These are phyloP conservation scores for Dactylis glomerata DNA, from an alignment of 176 grass and related monocot genomes.

Conservation along the genomic window DNA sequence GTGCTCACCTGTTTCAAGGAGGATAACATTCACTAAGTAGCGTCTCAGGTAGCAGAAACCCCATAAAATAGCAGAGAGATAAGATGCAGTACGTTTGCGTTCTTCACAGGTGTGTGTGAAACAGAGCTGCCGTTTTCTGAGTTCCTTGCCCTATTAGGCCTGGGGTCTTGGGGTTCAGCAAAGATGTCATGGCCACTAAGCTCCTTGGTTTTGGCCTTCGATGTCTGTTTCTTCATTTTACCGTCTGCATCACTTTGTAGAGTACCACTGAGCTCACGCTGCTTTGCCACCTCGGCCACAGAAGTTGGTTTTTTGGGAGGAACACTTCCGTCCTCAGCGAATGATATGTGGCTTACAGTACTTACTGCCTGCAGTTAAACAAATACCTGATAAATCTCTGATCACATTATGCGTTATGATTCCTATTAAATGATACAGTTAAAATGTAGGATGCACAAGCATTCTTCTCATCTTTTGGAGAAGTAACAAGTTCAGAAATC, in stretches of 20 bases:
- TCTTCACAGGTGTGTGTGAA: slow-evolving; percentile 39
- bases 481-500: neutral
- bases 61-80: neutral
- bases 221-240: slow-evolving; percentile 57
- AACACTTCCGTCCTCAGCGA: slow-evolving; percentile 62
- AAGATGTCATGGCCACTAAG: slow-evolving; percentile 80
- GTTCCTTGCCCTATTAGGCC: slow-evolving; percentile 37
- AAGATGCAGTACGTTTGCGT: slow-evolving; percentile 28
- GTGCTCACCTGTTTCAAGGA: slow-evolving; percentile 38
- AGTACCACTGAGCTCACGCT: slow-evolving; percentile 79
- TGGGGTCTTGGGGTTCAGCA: slow-evolving; percentile 56
- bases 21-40: slow-evolving; percentile 1
- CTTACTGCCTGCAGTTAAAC: slow-evolving; percentile 52
- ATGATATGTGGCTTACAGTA: slow-evolving; percentile 85
- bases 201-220: slow-evolving; percentile 87
- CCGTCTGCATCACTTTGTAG: slow-evolving; percentile 46
- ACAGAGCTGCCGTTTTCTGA: slow-evolving; percentile 35
- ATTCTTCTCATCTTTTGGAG: neutral
- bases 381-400: neutral
- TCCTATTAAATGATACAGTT: neutral
- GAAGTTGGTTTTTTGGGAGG: slow-evolving; percentile 84
- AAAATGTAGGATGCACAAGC: neutral
- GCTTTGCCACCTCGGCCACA: slow-evolving; percentile 83
- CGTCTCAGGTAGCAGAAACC: neutral
- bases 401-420: neutral